Conservation (phyloP, 768 basidiomycete species). For the Xerocomellus amylosporus region DNA sequence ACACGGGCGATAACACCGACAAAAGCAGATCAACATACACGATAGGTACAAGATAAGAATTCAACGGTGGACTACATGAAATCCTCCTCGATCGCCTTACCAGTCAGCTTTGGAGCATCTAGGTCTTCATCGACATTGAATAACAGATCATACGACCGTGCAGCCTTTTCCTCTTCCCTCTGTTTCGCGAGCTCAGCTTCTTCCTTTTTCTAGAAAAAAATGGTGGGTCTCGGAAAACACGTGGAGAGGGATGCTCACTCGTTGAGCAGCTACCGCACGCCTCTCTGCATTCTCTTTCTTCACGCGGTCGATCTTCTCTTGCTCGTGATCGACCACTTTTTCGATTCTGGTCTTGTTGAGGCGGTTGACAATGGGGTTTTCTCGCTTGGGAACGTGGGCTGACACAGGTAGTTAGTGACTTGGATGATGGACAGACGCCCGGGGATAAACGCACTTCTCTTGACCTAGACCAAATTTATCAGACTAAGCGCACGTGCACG, state of each 20-base stretch:
- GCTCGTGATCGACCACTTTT: conserved; percentile 84
- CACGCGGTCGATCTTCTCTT: conserved; percentile 77
- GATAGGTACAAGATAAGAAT: not conserved
- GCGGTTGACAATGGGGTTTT: conserved; percentile 88
- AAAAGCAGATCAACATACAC: not conserved
- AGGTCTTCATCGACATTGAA: conserved; percentile 66
- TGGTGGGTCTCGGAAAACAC: not conserved
- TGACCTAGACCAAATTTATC: conserved; percentile 52
- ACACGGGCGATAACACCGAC: not conserved
- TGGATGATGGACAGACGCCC: not conserved
- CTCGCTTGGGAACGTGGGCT: conserved; percentile 79
- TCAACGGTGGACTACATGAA: conserved; percentile 60
- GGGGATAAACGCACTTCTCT: conserved; percentile 52
- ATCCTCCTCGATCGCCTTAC: conserved; percentile 79
- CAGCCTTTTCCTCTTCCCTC: conserved; percentile 84
- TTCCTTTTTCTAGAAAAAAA: conserved; percentile 60
- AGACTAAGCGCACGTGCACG: not conserved
- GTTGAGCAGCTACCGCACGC: conserved; percentile 59
- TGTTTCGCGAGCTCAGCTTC: conserved; percentile 71
- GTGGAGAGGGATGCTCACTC: conserved; percentile 42
- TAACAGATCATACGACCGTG: conserved; percentile 81
- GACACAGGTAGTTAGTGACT: not conserved
- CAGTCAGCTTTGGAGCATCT: conserved; percentile 50
- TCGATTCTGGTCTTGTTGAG: conserved; percentile 92
- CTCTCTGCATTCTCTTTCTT: conserved; percentile 70